Conservation (phyloP, 2,329 filamentous ascomycete genomes). For the Xylaria sp. region DNA sequence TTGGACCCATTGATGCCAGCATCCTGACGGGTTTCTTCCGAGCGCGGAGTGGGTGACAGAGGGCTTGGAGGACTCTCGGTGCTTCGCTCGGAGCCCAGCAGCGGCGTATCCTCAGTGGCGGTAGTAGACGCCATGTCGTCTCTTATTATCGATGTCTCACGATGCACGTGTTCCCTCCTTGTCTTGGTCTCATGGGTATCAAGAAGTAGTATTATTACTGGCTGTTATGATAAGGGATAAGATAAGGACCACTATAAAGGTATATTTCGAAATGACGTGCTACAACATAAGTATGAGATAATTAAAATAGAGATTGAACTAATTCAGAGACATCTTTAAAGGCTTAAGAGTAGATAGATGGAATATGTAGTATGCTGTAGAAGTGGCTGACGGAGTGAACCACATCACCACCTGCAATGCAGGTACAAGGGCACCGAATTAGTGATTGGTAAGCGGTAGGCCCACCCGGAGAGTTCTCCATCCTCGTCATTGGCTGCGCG, state of each 20-base stretch:
- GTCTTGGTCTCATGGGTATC: background rate
- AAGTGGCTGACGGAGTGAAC: background rate
- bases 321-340: background rate
- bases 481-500: background rate
- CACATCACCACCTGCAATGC: background rate
- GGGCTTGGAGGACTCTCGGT: constrained; percentile 22
- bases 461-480: background rate
- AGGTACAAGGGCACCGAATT: background rate
- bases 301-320: background rate
- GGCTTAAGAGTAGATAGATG: background rate
- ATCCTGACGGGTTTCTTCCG: background rate
- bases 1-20: constrained; percentile 7
- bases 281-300: background rate
- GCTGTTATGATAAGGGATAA: background rate
- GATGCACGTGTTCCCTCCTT: background rate
- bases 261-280: background rate
- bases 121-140: constrained; percentile 31
- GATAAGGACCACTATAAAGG: background rate
- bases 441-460: constrained; percentile 1
- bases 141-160: constrained; percentile 1
- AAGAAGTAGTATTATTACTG: background rate
- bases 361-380: too few species aligned
- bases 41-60: constrained; percentile 1
- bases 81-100: constrained; percentile 41
- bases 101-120: constrained; percentile 46